These are phyloP conservation scores for Epichloe coenophiala DNA, from an alignment of 2,329 filamentous ascomycete species.

Conservation along the genomic window DNA sequence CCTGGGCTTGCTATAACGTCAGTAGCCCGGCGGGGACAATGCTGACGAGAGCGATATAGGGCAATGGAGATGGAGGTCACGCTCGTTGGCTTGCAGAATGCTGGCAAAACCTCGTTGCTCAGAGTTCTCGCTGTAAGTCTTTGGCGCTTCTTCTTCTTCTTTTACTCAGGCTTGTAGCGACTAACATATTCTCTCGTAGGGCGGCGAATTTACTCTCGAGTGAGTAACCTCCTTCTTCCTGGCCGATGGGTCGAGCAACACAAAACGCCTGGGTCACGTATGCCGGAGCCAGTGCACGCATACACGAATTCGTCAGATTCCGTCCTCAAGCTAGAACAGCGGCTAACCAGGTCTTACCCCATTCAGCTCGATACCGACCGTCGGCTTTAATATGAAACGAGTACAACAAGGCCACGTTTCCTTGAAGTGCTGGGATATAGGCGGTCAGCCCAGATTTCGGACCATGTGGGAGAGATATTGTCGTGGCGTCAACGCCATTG, in stretches of 20 bases:
- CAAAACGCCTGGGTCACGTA: not conserved
- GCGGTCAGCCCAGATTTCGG: constrained; percentile 90
- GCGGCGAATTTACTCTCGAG: constrained; percentile 97
- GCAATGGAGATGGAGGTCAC: constrained; percentile 99
- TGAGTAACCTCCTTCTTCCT: constrained; percentile 36
- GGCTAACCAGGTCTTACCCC: constrained; percentile 1
- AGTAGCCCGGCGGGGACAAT: not conserved
- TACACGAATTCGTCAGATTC: not conserved
- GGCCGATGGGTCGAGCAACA: not conserved
- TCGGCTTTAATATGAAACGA: constrained; percentile 98
- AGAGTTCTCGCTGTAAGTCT: constrained; percentile 81
- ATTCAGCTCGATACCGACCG: constrained; percentile 86
- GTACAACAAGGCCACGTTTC: constrained; percentile 97
- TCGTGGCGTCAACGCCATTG: constrained; percentile 90
- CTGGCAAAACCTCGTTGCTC: constrained; percentile 90
- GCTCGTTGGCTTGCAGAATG: constrained; percentile 96
- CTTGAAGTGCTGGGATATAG: constrained; percentile 97
- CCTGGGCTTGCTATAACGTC: constrained; percentile 1
- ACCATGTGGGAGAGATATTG: constrained; percentile 99
- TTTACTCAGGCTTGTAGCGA: not conserved
- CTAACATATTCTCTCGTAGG: constrained; percentile 36
- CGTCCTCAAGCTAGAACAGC: not conserved
- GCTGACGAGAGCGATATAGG: constrained; percentile 37
- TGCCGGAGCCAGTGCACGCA: not conserved
- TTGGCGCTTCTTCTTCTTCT: not conserved